Base-by-base conservation (phyloP, 108 stramenopile genomes). In the Cyclotella atomus region DNA sequence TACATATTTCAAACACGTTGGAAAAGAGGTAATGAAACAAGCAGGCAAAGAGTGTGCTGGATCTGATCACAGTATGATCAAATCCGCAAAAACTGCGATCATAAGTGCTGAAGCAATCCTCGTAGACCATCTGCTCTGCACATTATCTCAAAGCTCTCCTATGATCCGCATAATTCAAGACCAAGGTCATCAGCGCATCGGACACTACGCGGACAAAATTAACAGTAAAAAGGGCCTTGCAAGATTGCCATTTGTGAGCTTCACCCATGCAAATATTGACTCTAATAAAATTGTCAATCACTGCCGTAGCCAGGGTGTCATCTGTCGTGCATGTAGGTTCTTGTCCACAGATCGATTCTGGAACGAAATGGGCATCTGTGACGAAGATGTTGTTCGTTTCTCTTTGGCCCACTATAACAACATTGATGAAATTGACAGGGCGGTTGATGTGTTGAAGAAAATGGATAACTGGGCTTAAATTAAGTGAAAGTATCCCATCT, bases 361-460 rank as follows among this genome's bases (percentile, higher is more conserved):
- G 81, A 20, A 77, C 0, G 78, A 81, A 54, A 41, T 71, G 53
- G 34, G 36, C 7, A 73, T 85, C 33, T 64, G 71, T 12, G 43
- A 75, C 21, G 12, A 79, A 20, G 85, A 80, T 2, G 74, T 92
- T 21, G 85, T 92, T 19, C 86, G 94, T 0, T 77, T 92, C 47
- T 95, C 94, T 25, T 65, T 95, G 36, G 89, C 82, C 8, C 94
- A 95, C 66, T 95, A 95, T 69, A 92, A 92, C 36, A 88, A 79
- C 35, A 28, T 56, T 2, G 47, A 73, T 9, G 94, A 95, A 72
- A 84, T 91, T 25, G 56, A 90, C 49, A 49, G 60, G 47, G 61
- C 82, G 9, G 57, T 88, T 41, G 6, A 41, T 41, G 38, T 41
- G 38, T 41, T 41, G 38, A 12, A 41, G 38, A 41, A 9, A 12